These are phyloP conservation scores for Leccinum pachyderme DNA, from an alignment of 1,284 basidiomycete genomes.

Conservation along the genomic window DNA sequence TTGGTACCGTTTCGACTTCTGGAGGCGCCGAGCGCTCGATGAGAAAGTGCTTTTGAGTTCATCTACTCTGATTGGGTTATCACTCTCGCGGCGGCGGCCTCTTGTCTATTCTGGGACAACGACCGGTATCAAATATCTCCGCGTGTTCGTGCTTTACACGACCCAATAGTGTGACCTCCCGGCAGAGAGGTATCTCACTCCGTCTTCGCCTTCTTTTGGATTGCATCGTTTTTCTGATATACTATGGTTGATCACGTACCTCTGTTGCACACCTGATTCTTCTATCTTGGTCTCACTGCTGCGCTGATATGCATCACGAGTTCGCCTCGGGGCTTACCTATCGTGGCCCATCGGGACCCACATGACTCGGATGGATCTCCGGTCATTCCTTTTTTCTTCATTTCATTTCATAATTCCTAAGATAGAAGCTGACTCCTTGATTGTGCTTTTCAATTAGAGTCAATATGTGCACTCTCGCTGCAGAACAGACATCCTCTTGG, in stretches of 20 bases:
- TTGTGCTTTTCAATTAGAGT: conserved; percentile 48
- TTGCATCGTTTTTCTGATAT: conserved; percentile 11
- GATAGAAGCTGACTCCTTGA: conserved; percentile 18
- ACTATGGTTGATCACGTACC: conserved; percentile 9
- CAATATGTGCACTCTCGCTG: conserved; percentile 85
- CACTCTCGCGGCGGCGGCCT: conserved; percentile 19
- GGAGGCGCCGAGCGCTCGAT: conserved; percentile 6
- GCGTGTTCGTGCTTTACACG: conserved; percentile 5
- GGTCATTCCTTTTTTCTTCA: conserved; percentile 1
- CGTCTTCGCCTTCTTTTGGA: conserved; percentile 6
- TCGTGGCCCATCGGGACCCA: conserved; percentile 11
- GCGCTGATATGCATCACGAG: conserved; percentile 11
- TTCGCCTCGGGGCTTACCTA: conserved; percentile 10
- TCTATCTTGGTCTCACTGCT: conserved; percentile 12
- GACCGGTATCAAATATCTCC: background rate
- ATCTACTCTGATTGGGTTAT: conserved; percentile 10
- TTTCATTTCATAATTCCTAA: background rate
- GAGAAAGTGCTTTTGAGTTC: conserved; percentile 9
- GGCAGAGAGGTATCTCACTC: conserved; percentile 10
- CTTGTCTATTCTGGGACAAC: conserved; percentile 12
- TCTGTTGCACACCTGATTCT: conserved; percentile 12
- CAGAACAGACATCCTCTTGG: conserved; percentile 77
- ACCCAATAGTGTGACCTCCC: conserved; percentile 5
- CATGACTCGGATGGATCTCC: conserved; percentile 9
- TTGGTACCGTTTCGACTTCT: background rate